Conservation (phyloP, 1,284 basidiomycete species). For the Veloporphyrellus conicus region DNA sequence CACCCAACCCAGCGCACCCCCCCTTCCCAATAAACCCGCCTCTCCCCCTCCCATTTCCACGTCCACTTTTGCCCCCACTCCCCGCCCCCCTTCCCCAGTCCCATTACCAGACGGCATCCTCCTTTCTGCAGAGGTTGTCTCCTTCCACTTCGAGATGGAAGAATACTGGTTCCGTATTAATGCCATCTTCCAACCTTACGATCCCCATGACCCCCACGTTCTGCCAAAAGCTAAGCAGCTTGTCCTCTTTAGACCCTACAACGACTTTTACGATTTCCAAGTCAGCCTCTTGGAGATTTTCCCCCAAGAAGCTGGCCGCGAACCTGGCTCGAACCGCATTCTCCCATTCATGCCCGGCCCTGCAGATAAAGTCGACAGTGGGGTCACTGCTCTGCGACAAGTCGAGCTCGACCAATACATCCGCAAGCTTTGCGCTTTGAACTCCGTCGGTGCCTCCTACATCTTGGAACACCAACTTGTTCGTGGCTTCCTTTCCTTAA, state of each 20-base stretch:
- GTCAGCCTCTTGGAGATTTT: constrained; percentile 82
- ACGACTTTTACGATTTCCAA: constrained; percentile 99
- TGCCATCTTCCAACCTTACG: constrained; percentile 81
- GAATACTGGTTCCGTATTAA: constrained; percentile 98
- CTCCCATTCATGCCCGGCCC: constrained; percentile 97
- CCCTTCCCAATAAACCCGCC: constrained; percentile 13
- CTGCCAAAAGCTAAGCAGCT: constrained; percentile 75
- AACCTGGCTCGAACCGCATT: constrained; percentile 62
- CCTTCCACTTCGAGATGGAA: constrained; percentile 93
- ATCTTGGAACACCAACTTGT: constrained; percentile 80
- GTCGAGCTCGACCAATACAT: constrained; percentile 89
- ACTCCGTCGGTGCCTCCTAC: constrained; percentile 64
- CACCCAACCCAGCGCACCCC: constrained; percentile 28
- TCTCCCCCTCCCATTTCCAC: constrained; percentile 20
- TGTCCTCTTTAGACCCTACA: constrained; percentile 91
- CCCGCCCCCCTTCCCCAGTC: constrained; percentile 37
- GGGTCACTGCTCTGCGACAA: constrained; percentile 77
- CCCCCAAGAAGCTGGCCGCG: constrained; percentile 83
- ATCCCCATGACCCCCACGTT: constrained; percentile 45
- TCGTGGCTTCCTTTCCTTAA: constrained; percentile 80
- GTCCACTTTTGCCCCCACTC: constrained; percentile 2
- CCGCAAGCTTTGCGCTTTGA: constrained; percentile 69
- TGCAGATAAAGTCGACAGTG: constrained; percentile 78
- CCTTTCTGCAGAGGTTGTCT: constrained; percentile 85
- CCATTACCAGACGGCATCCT: constrained; percentile 78